Base-by-base conservation (phyloP, 106 monocot genomes). In the Triglochin maritima region DNA sequence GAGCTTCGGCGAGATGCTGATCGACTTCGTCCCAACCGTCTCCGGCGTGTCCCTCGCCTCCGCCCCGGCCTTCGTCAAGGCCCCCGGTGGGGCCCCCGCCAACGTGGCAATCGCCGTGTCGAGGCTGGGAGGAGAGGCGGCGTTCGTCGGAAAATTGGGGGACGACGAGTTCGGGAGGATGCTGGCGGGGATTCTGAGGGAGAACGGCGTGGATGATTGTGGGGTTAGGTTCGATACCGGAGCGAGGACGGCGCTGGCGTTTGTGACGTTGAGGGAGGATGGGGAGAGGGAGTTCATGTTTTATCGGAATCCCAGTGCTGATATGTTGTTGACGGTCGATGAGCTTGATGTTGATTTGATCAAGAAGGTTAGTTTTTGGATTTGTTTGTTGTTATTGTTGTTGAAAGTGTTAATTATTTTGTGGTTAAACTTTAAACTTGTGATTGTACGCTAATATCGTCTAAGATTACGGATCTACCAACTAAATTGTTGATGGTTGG, bases 231-330 rank as follows among this genome's bases (percentile, higher is more conserved):
- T 76, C 62, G 76, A 76, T 48, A 17, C 50, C 8, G 69, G 63
- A 9, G 76, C 76, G 4, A 49, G 76, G 52, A 76, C 76, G 16
- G 76, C 76, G 3, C 68, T 76, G 62, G 76, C 76, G 4, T 76
- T 76, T 55, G 69, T 76, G 46, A 76, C 76, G 29, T 41, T 76
- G 44, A 47, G 62, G 46, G 59, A 50, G 11, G 69, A 76, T 62
- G 76, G 76, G 12, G 76, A 76, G 46, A 11, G 76, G 17, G 76
- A 76, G 76, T 76, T 76, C 69, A 76, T 76, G 76, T 76, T 76
- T 55, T 76, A 62, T 47, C 49, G 76, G 52, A 76, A 76, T 15
- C 76, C 76, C 50, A 69, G 69, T 59, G 76, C 76, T 11, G 76
- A 76, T 13, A 76, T 76, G 76, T 62, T 76, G 57, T 53, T 76